phyloP scores from a whole-genome alignment of 2,329 filamentous ascomycete genomes.

The Chalara sp. region DNA sequence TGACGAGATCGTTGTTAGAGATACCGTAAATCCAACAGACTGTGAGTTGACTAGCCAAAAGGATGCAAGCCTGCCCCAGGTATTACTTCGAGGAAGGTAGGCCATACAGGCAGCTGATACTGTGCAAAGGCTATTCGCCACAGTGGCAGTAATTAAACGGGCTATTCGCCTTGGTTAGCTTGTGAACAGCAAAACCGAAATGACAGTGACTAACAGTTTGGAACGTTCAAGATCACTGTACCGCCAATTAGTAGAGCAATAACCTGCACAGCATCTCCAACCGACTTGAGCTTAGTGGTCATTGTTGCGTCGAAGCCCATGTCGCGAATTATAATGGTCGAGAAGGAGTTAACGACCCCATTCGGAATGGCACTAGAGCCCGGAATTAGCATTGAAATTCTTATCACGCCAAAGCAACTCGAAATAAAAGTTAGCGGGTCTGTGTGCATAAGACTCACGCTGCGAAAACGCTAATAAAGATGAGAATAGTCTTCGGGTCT shows the following conservation, averaged over 20 bases:
- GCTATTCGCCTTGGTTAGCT: not conserved
- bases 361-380: not conserved
- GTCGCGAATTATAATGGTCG: slow-evolving; percentile 29
- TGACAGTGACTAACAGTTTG: not conserved
- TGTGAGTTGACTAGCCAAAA: slow-evolving; percentile 34
- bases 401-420: not conserved
- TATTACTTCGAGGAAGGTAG: not conserved
- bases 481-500: slow-evolving; percentile 27
- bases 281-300: not conserved
- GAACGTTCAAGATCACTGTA: not conserved
- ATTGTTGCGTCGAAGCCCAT: slow-evolving; percentile 29
- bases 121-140: not conserved
- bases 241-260: not conserved
- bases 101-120: not conserved
- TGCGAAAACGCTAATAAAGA: slow-evolving; percentile 14
- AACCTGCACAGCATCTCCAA: not conserved
- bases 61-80: slow-evolving; percentile 28
- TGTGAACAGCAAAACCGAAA: too few species aligned
- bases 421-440: not conserved
- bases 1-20: slow-evolving; percentile 20
- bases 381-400: too few species aligned
- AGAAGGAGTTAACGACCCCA: slow-evolving; percentile 30
- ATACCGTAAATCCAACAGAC: slow-evolving; percentile 31
- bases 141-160: not conserved
- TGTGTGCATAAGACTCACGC: not conserved